These are phyloP conservation scores for Backusella morwellensis DNA, from an alignment of 192 early-diverging fungal species.

Conservation along the genomic window DNA sequence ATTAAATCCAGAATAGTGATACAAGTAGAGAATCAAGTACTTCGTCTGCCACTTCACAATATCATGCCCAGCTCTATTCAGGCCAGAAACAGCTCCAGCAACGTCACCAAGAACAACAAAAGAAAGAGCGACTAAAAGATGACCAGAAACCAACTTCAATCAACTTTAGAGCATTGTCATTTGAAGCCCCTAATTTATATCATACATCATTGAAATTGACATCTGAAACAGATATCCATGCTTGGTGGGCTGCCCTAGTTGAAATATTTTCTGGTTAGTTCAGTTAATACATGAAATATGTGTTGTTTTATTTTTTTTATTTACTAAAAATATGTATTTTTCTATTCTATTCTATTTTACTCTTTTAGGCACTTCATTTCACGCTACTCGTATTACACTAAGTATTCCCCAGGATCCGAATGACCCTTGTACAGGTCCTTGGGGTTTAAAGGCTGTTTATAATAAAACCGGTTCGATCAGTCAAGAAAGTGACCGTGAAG, in stretches of 20 bases:
- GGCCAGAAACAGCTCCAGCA: conserved; percentile 28
- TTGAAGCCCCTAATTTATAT: conserved; percentile 42
- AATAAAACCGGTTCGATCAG: conserved; percentile 10
- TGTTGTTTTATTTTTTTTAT: background rate
- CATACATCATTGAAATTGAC: conserved; percentile 34
- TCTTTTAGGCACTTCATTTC: conserved; percentile 24
- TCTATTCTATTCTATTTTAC: background rate
- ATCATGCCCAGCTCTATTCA: conserved; percentile 33
- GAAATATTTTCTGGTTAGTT: conserved; percentile 28
- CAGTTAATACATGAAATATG: background rate
- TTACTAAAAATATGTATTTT: background rate
- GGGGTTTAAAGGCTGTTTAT: conserved; percentile 41
- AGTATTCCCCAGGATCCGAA: conserved; percentile 41
- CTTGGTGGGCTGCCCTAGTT: conserved; percentile 41
- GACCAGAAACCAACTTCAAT: background rate
- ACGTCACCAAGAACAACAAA: background rate
- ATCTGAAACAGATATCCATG: conserved; percentile 36
- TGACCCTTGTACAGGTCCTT: conserved; percentile 38
- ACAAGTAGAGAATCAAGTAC: conserved; percentile 11
- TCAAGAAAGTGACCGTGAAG: background rate
- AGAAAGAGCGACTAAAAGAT: background rate
- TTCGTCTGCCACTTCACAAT: conserved; percentile 19
- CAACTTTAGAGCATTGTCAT: conserved; percentile 18
- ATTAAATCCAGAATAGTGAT: conserved; percentile 10
- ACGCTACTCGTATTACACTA: conserved; percentile 34